Conservation (phyloP, 2,329 filamentous ascomycete species). For the Apiospora saccharicola region DNA sequence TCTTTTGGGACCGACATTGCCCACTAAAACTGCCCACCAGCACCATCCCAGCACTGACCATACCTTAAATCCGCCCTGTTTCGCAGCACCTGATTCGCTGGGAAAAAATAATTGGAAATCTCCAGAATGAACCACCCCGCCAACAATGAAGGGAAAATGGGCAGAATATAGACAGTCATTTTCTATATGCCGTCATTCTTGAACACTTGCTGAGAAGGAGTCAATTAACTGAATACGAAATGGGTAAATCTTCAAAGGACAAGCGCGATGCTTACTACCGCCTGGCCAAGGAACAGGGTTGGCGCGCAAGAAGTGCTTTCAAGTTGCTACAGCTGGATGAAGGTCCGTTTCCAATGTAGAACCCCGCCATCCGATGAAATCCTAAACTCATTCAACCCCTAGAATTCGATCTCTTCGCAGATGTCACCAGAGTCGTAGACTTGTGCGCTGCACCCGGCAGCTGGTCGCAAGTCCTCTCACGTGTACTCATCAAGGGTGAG, state of each 20-base stretch:
- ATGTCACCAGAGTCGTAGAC: constrained; percentile 92
- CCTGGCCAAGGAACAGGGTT: constrained; percentile 97
- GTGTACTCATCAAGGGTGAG: constrained; percentile 92
- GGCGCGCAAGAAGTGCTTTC: constrained; percentile 95
- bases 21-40: background rate
- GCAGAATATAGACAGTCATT: background rate
- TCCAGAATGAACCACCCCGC: constrained; percentile 13
- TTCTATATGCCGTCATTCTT: background rate
- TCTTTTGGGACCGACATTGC: constrained; percentile 12
- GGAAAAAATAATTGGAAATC: constrained; percentile 23
- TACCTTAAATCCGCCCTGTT: constrained; percentile 41
- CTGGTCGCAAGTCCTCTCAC: constrained; percentile 96
- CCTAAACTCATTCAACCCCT: constrained; percentile 34
- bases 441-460: constrained; percentile 94
- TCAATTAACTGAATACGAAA: constrained; percentile 46
- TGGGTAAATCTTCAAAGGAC: constrained; percentile 98
- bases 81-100: constrained; percentile 27
- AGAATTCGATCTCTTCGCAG: constrained; percentile 93
- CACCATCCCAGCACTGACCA: constrained; percentile 31
- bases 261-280: constrained; percentile 98
- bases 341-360: constrained; percentile 49
- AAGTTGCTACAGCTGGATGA: constrained; percentile 96
- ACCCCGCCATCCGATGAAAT: constrained; percentile 27
- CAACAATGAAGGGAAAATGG: background rate
- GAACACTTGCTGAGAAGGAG: background rate